Percentiles rank a stretch among this genome's conserved stretches.
phyloP scores from a whole-genome alignment of 345 rosid species.

The Lepidium aucheri region DNA sequence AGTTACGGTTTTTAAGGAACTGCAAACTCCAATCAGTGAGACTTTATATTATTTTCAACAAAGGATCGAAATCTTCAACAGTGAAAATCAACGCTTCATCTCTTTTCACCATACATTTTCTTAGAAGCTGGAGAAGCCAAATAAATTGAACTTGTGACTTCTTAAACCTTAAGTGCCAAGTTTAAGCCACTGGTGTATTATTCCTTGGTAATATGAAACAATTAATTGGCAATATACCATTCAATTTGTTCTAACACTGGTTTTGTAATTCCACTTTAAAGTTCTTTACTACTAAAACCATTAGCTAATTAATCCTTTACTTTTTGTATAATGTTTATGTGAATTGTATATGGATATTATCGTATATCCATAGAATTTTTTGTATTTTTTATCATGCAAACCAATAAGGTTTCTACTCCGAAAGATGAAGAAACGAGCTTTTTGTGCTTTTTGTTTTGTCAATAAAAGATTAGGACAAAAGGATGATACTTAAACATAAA shows the following conservation, averaged over 20 bases:
- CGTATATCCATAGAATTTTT: slow-evolving; percentile 11
- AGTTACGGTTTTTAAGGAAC: too few relatives aligned
- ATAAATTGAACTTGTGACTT: too few relatives aligned
- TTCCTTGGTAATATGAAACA: background rate
- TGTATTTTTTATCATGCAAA: background rate
- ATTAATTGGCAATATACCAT: background rate
- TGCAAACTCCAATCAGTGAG: too few relatives aligned
- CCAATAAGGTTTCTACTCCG: background rate
- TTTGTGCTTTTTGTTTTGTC: background rate
- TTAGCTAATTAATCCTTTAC: background rate
- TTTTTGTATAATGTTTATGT: background rate
- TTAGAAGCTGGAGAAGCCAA: too few relatives aligned
- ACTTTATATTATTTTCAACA: too few relatives aligned
- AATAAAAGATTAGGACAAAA: background rate
- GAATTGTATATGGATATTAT: background rate
- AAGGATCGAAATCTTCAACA: too few relatives aligned
- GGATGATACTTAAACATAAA: slow-evolving; percentile 4
- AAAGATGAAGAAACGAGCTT: background rate
- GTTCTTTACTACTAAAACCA: background rate
- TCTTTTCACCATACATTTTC: too few relatives aligned
- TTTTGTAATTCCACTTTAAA: background rate
- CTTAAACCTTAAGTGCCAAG: too few relatives aligned
- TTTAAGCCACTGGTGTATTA: too few relatives aligned
- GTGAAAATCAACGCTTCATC: too few relatives aligned
- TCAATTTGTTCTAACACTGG: background rate